phyloP scores from a whole-genome alignment of 2,329 filamentous ascomycete species.

The Capronia epimyces region DNA sequence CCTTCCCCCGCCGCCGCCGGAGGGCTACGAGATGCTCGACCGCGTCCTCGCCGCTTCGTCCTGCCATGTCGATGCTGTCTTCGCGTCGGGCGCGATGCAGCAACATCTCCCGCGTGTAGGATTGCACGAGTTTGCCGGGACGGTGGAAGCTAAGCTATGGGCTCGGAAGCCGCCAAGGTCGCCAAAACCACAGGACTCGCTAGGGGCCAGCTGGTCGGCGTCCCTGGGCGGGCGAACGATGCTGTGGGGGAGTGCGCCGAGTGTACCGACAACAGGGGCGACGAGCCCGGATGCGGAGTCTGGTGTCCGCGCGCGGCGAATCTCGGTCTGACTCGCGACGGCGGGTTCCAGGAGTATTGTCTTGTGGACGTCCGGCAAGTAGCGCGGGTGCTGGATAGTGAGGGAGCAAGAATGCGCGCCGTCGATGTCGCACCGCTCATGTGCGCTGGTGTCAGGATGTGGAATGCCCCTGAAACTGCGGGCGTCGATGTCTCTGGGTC shows the following conservation, averaged over 20 bases:
- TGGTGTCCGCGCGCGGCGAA: conserved; percentile 19
- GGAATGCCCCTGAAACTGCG: conserved; percentile 37
- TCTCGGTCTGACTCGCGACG: conserved; percentile 21
- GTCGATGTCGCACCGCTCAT: conserved; percentile 41
- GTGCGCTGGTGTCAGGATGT: conserved; percentile 43
- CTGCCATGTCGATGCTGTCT: conserved; percentile 42
- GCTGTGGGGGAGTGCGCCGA: conserved; percentile 22
- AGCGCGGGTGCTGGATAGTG: conserved; percentile 29
- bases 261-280: conserved; percentile 20
- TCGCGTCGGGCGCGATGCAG: conserved; percentile 36
- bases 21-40: conserved; percentile 40
- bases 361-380: conserved; percentile 29
- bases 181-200: conserved; percentile 11
- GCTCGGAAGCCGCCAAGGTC: conserved; percentile 11
- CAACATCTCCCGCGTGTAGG: conserved; percentile 40
- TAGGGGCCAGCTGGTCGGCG: conserved; percentile 16
- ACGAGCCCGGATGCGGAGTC: conserved; percentile 22
- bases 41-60: conserved; percentile 45
- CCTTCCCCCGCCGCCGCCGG: conserved; percentile 37
- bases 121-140: conserved; percentile 45
- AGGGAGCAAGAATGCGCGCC: conserved; percentile 31
- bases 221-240: conserved; percentile 16
- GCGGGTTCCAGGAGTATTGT: conserved; percentile 30
- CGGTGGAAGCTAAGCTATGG: conserved; percentile 36
- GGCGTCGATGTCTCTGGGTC: conserved; percentile 10